Evolutionary conservation across 192 early-diverging fungal genomes (phyloP), one percentile per base, ranked within the genome.

Genomic region (Rhizoclosmatium globosum): DNA sequence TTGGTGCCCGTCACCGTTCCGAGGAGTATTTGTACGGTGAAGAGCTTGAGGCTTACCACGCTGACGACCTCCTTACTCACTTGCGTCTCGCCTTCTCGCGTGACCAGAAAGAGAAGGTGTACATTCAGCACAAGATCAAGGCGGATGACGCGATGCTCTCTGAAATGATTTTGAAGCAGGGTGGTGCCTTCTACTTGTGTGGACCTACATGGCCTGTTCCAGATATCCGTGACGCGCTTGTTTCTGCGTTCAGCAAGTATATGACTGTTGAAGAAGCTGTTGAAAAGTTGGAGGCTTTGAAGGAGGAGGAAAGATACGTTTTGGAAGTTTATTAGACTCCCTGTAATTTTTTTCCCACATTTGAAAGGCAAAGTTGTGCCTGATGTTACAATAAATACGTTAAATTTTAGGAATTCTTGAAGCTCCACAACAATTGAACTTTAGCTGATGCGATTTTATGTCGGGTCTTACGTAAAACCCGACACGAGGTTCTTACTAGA

Each of bases 21-120:
- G 95, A 91, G 85, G 97, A 98, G 85, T 98, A 96, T 76, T 81
- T 98, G 43, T 98, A 98, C 84, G 97, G 97, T 64, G 97, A 98
- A 82, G 97, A 98, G 84, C 81, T 98, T 57, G 97, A 98, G 80
- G 97, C 96, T 9, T 98, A 97, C 86, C 92, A 95, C 58, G 88
- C 87, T 46, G 96, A 95, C 75, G 97, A 95, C 58, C 83, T 96
- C 4, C 85, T 98, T n/a, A 94, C 94, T 57, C 91, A 95, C 71
- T 85, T 97, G 58, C 90, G 95, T 45, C 87, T 97, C 44, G 97
- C 97, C 44, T 98, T 98, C 85, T 97, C 95, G 64, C 92, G 97
- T 65, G 97, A 98, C 83, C 97, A 97, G 79, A 90, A 92, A 70
- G 85, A 94, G 42, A 98, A 98, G 91, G 88, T 97, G 46, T 98